Percentiles rank a stretch among this genome's conserved stretches.
phyloP scores from a whole-genome alignment of 305 asterid species.

The Fraxinus baroniana region DNA sequence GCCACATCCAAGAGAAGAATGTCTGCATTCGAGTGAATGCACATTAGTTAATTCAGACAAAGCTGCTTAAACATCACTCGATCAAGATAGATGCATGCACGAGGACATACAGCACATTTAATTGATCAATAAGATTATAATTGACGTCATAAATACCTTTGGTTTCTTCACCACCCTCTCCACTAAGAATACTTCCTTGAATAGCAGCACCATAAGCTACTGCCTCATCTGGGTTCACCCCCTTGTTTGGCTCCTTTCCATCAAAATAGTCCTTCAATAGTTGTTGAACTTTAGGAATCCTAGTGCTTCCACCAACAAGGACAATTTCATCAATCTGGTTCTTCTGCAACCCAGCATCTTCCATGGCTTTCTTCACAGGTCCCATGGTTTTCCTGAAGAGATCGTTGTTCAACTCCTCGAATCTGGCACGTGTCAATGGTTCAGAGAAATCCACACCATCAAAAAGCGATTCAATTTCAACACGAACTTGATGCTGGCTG shows the following conservation, averaged over 20 bases:
- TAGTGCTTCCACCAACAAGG: conserved; percentile 58
- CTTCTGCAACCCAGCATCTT: conserved; percentile 40
- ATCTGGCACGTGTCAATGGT: conserved; percentile 50
- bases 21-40: conserved; percentile 26
- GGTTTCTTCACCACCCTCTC: conserved; percentile 58
- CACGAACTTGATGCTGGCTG: conserved; percentile 56
- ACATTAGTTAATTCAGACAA: not conserved
- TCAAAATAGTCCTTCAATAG: conserved; percentile 46
- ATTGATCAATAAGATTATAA: not conserved
- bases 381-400: conserved; percentile 53
- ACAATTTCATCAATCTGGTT: conserved; percentile 36
- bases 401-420: conserved; percentile 54
- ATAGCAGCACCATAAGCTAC: conserved; percentile 60
- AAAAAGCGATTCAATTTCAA: conserved; percentile 48
- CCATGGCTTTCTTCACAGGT: conserved; percentile 59
- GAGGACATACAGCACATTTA: not conserved
- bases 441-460: conserved; percentile 53
- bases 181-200: conserved; percentile 50
- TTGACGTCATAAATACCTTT: conserved; percentile 33
- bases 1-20: conserved; percentile 55
- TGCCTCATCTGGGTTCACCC: conserved; percentile 57
- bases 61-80: not conserved
- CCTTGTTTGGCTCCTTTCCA: conserved; percentile 53
- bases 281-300: conserved; percentile 54
- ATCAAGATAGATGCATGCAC: not conserved